These are phyloP conservation scores for Chalciporus chontae DNA, from an alignment of 768 basidiomycete species.

Conservation along the genomic window DNA sequence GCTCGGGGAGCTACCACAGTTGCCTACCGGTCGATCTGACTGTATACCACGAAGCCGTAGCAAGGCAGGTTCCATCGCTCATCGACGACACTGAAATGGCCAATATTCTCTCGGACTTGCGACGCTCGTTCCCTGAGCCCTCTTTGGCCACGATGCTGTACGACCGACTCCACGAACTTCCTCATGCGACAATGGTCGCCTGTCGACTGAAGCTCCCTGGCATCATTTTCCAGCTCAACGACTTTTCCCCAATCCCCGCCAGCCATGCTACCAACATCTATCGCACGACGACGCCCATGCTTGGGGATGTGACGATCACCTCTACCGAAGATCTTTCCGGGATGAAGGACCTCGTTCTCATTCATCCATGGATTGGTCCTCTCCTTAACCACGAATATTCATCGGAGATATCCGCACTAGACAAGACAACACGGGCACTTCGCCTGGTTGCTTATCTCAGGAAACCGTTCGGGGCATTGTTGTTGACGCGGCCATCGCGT, in stretches of 20 bases:
- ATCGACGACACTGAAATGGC: neutral
- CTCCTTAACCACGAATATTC: constrained; percentile 2
- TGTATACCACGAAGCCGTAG: neutral
- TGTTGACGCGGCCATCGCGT: constrained; percentile 1
- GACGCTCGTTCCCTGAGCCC: neutral
- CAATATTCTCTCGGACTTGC: neutral
- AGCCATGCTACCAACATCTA: neutral
- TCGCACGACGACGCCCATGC: neutral
- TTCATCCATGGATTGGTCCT: constrained; percentile 17
- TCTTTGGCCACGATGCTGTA: neutral
- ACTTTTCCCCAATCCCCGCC: neutral
- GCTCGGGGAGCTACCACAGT: constrained; percentile 1
- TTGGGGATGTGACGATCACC: constrained; percentile 9
- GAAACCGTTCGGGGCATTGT: neutral
- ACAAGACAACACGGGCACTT: neutral
- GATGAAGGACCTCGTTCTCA: neutral
- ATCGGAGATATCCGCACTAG: neutral
- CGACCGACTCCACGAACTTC: neutral
- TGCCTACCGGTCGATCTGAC: constrained; percentile 2
- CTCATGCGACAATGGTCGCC: neutral
- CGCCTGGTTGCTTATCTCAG: neutral
- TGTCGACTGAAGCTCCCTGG: constrained; percentile 7
- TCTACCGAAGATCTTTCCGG: constrained; percentile 5
- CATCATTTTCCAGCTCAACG: constrained; percentile 6
- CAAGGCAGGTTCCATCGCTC: neutral